Conservation (phyloP, 208 protist genomes). For the Naegleria lovaniensis region DNA sequence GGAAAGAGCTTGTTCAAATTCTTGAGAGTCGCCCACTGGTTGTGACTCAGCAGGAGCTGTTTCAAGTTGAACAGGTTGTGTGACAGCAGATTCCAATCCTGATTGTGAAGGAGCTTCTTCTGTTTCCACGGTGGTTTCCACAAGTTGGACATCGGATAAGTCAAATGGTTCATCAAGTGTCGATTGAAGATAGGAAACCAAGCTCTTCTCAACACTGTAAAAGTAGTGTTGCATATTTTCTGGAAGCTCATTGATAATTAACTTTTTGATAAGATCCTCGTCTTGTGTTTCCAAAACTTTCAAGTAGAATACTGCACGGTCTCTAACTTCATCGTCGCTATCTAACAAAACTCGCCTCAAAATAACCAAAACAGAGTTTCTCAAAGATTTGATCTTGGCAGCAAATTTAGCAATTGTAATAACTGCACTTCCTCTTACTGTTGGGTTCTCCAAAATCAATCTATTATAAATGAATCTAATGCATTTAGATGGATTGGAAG, state of each 20-base stretch:
- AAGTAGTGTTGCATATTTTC: neutral
- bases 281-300: conserved; percentile 70
- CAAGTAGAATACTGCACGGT: conserved; percentile 87
- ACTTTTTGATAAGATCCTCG: conserved; percentile 51
- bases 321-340: conserved; percentile 95
- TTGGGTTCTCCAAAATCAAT: conserved; percentile 79
- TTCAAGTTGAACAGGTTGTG: neutral
- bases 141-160: neutral
- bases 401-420: conserved; percentile 95
- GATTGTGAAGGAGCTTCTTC: neutral
- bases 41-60: neutral
- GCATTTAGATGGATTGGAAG: conserved; percentile 68
- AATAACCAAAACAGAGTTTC: conserved; percentile 71
- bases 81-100: neutral
- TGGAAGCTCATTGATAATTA: conserved; percentile 51
- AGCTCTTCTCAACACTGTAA: conserved; percentile 29
- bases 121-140: neutral
- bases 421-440: conserved; percentile 88
- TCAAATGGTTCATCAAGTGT: conserved; percentile 27
- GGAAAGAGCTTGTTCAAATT: neutral
- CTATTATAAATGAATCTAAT: conserved; percentile 96
- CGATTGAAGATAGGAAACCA: conserved; percentile 18
- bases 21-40: neutral
- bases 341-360: conserved; percentile 82
- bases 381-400: conserved; percentile 67